Conservation (phyloP, 768 basidiomycete species). For the Leccinum arenicola region DNA sequence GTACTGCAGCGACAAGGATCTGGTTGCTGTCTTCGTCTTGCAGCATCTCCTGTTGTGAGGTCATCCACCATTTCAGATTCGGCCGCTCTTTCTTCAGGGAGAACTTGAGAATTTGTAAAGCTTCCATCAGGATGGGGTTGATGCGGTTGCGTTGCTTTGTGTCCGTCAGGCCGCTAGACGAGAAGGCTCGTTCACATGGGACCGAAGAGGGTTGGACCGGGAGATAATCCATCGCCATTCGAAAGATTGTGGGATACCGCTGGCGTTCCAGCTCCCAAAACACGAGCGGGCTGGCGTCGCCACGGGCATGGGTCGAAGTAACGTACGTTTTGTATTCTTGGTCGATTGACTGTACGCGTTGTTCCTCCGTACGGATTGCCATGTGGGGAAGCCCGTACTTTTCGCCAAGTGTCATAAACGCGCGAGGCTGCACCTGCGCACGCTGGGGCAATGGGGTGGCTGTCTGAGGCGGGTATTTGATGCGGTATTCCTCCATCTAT, state of each 20-base stretch:
- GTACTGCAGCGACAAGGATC: background rate
- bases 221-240: conserved; percentile 25
- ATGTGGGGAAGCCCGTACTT: background rate
- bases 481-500: background rate
- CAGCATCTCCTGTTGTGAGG: background rate
- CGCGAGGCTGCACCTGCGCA: background rate
- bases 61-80: background rate
- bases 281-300: background rate
- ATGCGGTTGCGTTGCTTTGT: background rate
- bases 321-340: conserved; percentile 6
- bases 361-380: background rate
- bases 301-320: background rate
- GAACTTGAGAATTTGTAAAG: background rate
- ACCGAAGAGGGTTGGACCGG: conserved; percentile 11
- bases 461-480: background rate
- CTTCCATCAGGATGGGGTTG: background rate
- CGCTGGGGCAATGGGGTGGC: background rate
- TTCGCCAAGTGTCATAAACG: background rate
- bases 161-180: background rate
- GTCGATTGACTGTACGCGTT: background rate
- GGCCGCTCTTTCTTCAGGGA: background rate
- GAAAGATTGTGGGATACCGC: conserved; percentile 16
- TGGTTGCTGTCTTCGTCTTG: background rate
- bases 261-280: conserved; percentile 3
- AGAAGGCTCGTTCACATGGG: background rate